Evolutionary conservation across 2,329 filamentous ascomycete genomes (phyloP).

Genomic region (Trichophyton rubrum): DNA sequence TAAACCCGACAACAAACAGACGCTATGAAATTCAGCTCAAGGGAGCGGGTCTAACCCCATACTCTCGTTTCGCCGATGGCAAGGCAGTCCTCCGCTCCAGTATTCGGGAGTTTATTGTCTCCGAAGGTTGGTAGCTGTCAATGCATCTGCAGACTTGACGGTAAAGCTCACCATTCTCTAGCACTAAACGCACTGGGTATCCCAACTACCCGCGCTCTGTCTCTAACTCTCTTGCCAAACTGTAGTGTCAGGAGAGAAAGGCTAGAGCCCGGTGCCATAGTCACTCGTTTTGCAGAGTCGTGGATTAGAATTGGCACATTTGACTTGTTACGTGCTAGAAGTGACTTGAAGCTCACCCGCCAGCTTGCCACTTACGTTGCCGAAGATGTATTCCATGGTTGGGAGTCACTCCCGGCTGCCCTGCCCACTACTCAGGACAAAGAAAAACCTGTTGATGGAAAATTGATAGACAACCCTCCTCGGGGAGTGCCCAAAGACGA

Average conservation of each 20-base stretch:
- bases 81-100: constrained; percentile 86
- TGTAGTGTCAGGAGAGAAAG: constrained; percentile 64
- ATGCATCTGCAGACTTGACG: not conserved
- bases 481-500: constrained; percentile 45
- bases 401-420: constrained; percentile 63
- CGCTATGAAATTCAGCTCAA: constrained; percentile 91
- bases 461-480: constrained; percentile 30
- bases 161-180: constrained; percentile 11
- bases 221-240: constrained; percentile 63
- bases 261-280: constrained; percentile 81
- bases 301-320: constrained; percentile 96
- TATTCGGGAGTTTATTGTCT: constrained; percentile 88
- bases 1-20: constrained; percentile 55
- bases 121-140: constrained; percentile 47
- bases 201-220: constrained; percentile 73
- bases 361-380: constrained; percentile 70
- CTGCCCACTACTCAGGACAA: constrained; percentile 32
- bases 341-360: constrained; percentile 62
- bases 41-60: constrained; percentile 83
- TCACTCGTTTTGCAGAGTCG: constrained; percentile 76
- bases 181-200: constrained; percentile 70
- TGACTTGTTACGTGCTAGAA: constrained; percentile 72
- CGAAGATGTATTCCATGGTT: constrained; percentile 76
- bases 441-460: constrained; percentile 23
- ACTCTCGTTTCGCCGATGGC: constrained; percentile 91